Base-by-base conservation (phyloP, 805 yeast species). In the Komagataella kurtzmanii region DNA sequence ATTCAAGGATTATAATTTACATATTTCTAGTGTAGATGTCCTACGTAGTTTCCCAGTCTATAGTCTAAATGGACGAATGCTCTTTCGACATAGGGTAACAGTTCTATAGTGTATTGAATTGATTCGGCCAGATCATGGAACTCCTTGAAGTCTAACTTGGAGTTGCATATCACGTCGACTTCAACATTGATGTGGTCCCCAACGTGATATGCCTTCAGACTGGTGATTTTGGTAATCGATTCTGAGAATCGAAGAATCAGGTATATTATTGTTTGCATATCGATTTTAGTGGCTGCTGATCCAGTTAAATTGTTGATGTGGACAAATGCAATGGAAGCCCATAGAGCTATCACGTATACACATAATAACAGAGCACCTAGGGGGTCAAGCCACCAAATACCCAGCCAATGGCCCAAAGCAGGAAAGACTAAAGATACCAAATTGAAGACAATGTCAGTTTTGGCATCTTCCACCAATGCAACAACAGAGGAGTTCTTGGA, bases 101-200 rank as follows among this genome's bases (percentile, higher is more conserved):
- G 79, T 56, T 86, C 95, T 23, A 86, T 71, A 1, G 93, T 85
- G 59, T 85, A 86, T 64, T 86, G 95, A 47, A 86, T 66, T 0
- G 90, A 82, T 63, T 85, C 95, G 3, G 88, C 95, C 43, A 86
- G 71, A 61, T 86, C 95, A 63, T 86, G 95, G 51, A 81, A 72
- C 58, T 86, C 95, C 53, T 80, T 75, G 59, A 85, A 67, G 2
- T 71, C 62, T 56, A 81, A 65, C 7, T 71, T 61, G 24, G 68
- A 67, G 55, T 79, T 78, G 51, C 79, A 73, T 4, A 85, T 79
- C 45, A 86, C 65, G 58, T 85, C 95, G 21, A 85, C 85, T 61
- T 86, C 95, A 45, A 84, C 90, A 59, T 80, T 82, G 49, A 84
- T 67, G 44, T 81, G 70, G 64, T 86, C 95, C 1, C 95, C 95